Percentiles rank a stretch among this genome's conserved stretches.
phyloP scores from a whole-genome alignment of 139 green algal species.

The Chlamydomonas applanata region DNA sequence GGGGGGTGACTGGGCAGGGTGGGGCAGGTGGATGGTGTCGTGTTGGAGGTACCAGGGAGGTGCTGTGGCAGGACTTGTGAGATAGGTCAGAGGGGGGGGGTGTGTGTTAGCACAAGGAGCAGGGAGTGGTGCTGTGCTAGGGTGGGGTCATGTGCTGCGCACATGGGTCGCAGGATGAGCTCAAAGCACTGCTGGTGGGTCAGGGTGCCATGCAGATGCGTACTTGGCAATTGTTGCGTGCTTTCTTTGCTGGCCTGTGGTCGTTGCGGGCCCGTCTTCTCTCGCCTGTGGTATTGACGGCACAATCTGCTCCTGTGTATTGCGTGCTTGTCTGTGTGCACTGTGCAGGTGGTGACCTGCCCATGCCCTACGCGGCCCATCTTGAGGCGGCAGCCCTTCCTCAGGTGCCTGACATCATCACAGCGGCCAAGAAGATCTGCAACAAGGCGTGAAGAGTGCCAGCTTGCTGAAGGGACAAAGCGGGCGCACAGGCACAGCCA shows the following conservation, averaged over 20 bases:
- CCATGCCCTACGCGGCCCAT: slow-evolving; percentile 96
- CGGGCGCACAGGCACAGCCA: background rate
- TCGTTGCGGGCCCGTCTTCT: background rate
- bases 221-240: background rate
- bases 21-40: too few species aligned
- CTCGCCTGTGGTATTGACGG: background rate
- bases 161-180: too few species aligned
- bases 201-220: background rate
- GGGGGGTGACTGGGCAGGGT: too few species aligned
- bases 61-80: too few species aligned
- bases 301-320: background rate
- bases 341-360: slow-evolving; percentile 71
- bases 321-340: background rate
- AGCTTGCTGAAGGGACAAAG: background rate
- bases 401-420: slow-evolving; percentile 75
- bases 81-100: too few species aligned
- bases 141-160: too few species aligned
- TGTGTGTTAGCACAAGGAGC: too few species aligned
- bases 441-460: slow-evolving; percentile 22
- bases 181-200: too few species aligned
- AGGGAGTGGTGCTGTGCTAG: too few species aligned
- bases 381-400: slow-evolving; percentile 87
- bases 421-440: slow-evolving; percentile 54
- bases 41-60: too few species aligned
- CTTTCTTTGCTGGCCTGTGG: background rate